These are phyloP conservation scores for Blepharisma japonicum DNA, from an alignment of 73 alveolate genomes.

Conservation along the genomic window DNA sequence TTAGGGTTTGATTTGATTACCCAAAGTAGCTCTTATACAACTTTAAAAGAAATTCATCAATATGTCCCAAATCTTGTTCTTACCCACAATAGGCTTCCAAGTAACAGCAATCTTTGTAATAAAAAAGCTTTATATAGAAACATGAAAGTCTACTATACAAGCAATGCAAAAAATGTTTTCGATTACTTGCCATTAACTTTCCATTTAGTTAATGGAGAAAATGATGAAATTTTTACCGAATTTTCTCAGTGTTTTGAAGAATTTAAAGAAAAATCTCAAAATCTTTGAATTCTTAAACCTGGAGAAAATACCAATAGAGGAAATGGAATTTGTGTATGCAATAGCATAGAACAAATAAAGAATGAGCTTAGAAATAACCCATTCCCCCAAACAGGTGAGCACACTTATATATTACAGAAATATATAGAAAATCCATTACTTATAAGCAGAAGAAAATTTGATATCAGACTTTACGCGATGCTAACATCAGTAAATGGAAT, in stretches of 20 bases:
- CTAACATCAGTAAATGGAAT: constrained; percentile 70
- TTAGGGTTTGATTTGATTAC: constrained; percentile 30
- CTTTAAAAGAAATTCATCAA: not conserved
- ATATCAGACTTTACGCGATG: constrained; percentile 74
- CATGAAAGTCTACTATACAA: constrained; percentile 68
- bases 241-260: constrained; percentile 48
- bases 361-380: constrained; percentile 23
- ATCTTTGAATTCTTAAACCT: constrained; percentile 86
- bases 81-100: constrained; percentile 65
- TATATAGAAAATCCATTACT: constrained; percentile 86
- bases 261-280: constrained; percentile 33
- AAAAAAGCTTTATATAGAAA: constrained; percentile 79
- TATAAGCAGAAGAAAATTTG: constrained; percentile 82
- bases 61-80: not conserved
- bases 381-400: constrained; percentile 36
- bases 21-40: not conserved
- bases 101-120: constrained; percentile 66
- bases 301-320: constrained; percentile 93
- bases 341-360: constrained; percentile 36
- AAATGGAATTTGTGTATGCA: constrained; percentile 57
- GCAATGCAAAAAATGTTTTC: constrained; percentile 59
- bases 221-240: constrained; percentile 49
- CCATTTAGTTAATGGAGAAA: constrained; percentile 63
- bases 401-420: constrained; percentile 70
- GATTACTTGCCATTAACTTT: constrained; percentile 72